These are phyloP conservation scores for Daedaleopsis nitida DNA, from an alignment of 768 basidiomycete genomes.

Conservation along the genomic window DNA sequence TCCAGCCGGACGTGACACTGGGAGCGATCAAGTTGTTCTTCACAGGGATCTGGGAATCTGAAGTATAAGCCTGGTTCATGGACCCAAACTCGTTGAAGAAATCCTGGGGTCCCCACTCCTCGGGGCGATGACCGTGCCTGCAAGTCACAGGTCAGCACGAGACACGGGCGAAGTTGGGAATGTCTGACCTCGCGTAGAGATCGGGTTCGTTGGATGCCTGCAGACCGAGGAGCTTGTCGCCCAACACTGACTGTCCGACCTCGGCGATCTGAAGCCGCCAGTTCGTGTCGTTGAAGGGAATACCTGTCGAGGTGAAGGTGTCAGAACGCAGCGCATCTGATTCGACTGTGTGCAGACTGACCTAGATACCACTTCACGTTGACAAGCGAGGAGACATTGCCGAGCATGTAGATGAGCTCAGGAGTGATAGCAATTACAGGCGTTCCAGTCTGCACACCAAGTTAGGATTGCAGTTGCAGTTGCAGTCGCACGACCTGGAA, in stretches of 20 bases:
- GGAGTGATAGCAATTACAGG: conserved; percentile 62
- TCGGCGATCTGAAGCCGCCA: conserved; percentile 58
- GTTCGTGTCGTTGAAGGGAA: conserved; percentile 70
- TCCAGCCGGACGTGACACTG: conserved; percentile 55
- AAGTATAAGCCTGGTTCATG: conserved; percentile 45
- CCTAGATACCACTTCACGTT: conserved; percentile 68
- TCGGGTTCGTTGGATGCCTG: conserved; percentile 81
- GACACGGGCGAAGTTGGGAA: not conserved
- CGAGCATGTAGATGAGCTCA: conserved; percentile 67
- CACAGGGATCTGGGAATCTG: conserved; percentile 40
- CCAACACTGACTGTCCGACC: conserved; percentile 60
- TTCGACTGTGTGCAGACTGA: conserved; percentile 20
- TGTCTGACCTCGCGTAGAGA: conserved; percentile 48
- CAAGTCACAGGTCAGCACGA: not conserved
- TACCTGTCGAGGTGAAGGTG: conserved; percentile 33
- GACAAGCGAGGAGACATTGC: conserved; percentile 57
- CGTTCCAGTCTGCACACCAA: conserved; percentile 62
- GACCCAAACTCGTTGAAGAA: conserved; percentile 54
- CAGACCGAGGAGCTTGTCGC: conserved; percentile 62
- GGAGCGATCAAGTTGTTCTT: conserved; percentile 61
- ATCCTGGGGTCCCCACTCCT: conserved; percentile 34
- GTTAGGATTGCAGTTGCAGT: not conserved
- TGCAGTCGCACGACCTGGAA: not conserved
- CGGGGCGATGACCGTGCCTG: conserved; percentile 38
- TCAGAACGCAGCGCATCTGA: not conserved